Conservation (phyloP, 1,284 basidiomycete genomes). For the Paramarasmius palmivorus region DNA sequence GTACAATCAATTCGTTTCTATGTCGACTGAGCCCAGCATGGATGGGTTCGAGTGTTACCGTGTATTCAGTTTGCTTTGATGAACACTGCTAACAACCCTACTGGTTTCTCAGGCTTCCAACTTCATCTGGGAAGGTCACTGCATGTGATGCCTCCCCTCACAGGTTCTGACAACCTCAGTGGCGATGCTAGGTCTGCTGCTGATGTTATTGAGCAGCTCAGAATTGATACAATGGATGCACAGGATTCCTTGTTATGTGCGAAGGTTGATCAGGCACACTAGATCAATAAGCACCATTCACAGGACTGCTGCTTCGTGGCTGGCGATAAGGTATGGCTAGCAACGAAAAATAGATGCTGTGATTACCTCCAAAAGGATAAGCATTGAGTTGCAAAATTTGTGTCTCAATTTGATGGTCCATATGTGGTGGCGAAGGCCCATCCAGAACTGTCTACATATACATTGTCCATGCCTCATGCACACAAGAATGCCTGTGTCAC, state of each 20-base stretch:
- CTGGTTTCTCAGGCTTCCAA: constrained; percentile 36
- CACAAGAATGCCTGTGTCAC: constrained; percentile 16
- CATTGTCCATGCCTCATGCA: constrained; percentile 17
- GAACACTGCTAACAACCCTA: constrained; percentile 32
- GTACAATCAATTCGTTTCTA: constrained; percentile 35
- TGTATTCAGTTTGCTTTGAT: constrained; percentile 39
- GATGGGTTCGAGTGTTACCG: constrained; percentile 40
- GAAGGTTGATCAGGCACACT: constrained; percentile 16
- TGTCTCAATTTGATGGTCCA: constrained; percentile 25
- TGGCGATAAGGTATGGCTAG: constrained; percentile 19
- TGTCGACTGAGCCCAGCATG: constrained; percentile 38
- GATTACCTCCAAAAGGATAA: constrained; percentile 17
- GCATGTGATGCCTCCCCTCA: constrained; percentile 24
- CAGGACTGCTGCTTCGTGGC: constrained; percentile 9
- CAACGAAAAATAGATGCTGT: constrained; percentile 11
- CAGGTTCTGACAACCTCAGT: no score
- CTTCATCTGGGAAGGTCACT: constrained; percentile 26
- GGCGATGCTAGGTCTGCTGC: not conserved
- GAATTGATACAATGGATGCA: constrained; percentile 9
- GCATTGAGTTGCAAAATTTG: constrained; percentile 25
- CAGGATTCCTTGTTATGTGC: constrained; percentile 15
- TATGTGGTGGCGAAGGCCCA: constrained; percentile 12
- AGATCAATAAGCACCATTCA: constrained; percentile 17
- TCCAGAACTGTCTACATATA: constrained; percentile 22
- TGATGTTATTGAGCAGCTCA: constrained; percentile 8